phyloP scores from a whole-genome alignment of 495 filamentous ascomycete genomes.

The Neurospora sp. region DNA sequence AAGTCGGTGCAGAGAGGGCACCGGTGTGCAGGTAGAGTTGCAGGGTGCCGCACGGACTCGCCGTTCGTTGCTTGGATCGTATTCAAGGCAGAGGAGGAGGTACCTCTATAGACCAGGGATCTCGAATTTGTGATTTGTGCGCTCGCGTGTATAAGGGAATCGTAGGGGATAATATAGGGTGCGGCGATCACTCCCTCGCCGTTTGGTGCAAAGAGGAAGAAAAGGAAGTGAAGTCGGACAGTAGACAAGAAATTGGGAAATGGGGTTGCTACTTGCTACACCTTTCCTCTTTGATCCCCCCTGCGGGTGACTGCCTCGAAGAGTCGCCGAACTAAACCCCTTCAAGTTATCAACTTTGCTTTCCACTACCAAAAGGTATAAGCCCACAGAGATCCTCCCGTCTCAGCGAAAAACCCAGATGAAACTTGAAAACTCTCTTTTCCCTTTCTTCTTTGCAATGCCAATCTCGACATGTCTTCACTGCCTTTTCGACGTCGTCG shows the following conservation, averaged over 20 bases:
- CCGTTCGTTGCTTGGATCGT: background rate
- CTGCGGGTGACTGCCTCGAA: background rate
- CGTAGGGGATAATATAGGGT: background rate
- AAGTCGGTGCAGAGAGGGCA: background rate
- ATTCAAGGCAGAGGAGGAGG: background rate
- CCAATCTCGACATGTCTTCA: background rate
- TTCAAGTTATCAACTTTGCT: background rate
- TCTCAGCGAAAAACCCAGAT: too few relatives aligned
- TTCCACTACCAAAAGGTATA: background rate
- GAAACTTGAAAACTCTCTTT: background rate
- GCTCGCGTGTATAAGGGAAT: background rate
- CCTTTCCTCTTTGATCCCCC: background rate
- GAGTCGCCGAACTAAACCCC: background rate
- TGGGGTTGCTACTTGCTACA: background rate
- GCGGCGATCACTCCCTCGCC: background rate
- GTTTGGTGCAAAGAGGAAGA: background rate
- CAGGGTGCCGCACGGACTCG: background rate
- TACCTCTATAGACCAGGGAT: background rate
- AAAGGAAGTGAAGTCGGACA: background rate
- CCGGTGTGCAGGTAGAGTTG: background rate
- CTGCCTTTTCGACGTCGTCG: background rate
- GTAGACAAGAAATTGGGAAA: background rate
- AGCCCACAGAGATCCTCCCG: too few relatives aligned
- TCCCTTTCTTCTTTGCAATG: background rate
- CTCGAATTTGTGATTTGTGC: background rate